Conservation (phyloP, 768 basidiomycete genomes). For the Collybiopsis luxurians region DNA sequence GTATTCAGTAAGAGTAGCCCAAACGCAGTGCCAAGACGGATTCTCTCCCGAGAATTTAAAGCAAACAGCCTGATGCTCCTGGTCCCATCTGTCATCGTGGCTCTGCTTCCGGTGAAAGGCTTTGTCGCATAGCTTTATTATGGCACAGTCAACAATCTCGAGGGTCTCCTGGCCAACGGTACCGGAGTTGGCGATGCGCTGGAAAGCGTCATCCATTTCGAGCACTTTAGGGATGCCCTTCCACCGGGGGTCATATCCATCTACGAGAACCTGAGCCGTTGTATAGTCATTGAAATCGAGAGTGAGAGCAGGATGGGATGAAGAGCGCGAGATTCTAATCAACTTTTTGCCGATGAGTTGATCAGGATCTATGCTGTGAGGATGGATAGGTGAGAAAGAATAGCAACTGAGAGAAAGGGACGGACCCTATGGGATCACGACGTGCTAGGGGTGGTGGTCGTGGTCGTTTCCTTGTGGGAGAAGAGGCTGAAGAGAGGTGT, state of each 20-base stretch:
- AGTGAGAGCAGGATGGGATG: conserved; percentile 44
- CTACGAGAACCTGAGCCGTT: conserved; percentile 51
- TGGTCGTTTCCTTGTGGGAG: conserved; percentile 17
- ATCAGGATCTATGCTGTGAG: conserved; percentile 36
- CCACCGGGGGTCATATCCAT: conserved; percentile 57
- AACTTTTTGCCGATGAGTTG: conserved; percentile 43
- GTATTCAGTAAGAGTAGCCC: conserved; percentile 57
- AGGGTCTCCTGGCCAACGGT: conserved; percentile 39
- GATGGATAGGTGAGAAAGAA: conserved; percentile 7
- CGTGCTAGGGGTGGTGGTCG: conserved; percentile 35
- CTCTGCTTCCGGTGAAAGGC: conserved; percentile 44
- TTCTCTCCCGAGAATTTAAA: conserved; percentile 49
- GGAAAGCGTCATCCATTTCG: conserved; percentile 49
- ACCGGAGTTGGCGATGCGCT: conserved; percentile 30
- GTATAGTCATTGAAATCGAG: conserved; percentile 44
- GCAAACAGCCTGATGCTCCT: conserved; percentile 42
- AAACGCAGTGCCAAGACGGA: conserved; percentile 57
- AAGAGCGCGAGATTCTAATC: conserved; percentile 36
- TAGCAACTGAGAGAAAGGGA: neutral
- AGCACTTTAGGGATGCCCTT: conserved; percentile 58
- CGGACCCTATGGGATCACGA: conserved; percentile 27
- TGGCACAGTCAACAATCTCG: conserved; percentile 49
- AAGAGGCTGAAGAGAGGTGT: conserved; percentile 14
- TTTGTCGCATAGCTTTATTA: conserved; percentile 55
- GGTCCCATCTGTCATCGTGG: conserved; percentile 41